These are phyloP conservation scores for Trichomonas tenax DNA, from an alignment of 208 protist species.

Conservation along the genomic window DNA sequence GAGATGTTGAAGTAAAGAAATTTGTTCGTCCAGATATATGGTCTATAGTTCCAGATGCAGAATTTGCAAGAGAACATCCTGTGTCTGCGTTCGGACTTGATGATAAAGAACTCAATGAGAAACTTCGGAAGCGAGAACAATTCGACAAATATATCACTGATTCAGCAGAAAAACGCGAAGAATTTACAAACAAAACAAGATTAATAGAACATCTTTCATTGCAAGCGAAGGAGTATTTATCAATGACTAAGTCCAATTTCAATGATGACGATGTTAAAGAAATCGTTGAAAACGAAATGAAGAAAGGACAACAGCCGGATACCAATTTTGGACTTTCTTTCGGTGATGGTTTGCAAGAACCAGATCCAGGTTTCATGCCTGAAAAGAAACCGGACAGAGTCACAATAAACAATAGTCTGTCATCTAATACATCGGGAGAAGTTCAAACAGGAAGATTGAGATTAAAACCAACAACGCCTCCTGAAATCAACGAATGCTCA, in stretches of 20 bases:
- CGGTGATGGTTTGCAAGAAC: background rate
- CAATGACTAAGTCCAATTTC: background rate
- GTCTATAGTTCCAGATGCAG: background rate
- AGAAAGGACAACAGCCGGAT: background rate
- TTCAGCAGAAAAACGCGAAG: background rate
- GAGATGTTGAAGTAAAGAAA: background rate
- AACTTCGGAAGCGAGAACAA: background rate
- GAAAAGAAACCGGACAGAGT: background rate
- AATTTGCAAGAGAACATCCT: background rate
- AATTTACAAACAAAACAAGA: background rate
- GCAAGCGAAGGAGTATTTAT: background rate
- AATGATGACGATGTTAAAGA: background rate
- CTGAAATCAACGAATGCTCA: constrained; percentile 14
- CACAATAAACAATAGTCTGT: background rate
- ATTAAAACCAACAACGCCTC: background rate
- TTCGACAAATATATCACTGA: constrained; percentile 17
- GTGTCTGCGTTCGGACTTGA: background rate
- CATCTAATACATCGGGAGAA: background rate
- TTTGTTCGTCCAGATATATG: background rate
- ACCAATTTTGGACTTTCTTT: background rate
- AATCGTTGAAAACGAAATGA: background rate
- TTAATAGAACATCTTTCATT: background rate
- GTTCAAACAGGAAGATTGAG: background rate
- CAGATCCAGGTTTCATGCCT: background rate
- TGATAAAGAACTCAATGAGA: background rate